These are phyloP conservation scores for Ophiognomonia clavigignenti-juglandacearum DNA, from an alignment of 2,329 filamentous ascomycete genomes.

Conservation along the genomic window DNA sequence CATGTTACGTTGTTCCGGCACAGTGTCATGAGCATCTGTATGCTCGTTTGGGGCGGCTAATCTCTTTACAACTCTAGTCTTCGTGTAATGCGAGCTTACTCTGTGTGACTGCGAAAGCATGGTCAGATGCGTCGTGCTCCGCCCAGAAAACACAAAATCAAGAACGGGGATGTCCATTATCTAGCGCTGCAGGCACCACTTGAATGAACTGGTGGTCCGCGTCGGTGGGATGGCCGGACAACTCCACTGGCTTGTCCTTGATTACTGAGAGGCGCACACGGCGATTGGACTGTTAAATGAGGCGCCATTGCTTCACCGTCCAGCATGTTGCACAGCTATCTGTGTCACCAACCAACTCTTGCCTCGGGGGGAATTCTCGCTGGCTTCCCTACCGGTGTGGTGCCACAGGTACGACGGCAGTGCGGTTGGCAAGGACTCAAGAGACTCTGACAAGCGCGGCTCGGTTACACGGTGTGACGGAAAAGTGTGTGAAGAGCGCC, in stretches of 20 bases:
- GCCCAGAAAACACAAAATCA: no score
- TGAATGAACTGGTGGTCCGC: no score
- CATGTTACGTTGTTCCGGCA: background rate
- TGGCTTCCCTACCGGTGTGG: background rate
- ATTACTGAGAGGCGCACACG: no score
- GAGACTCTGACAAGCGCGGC: slow-evolving; percentile 7
- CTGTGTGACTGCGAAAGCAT: background rate
- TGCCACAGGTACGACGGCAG: background rate
- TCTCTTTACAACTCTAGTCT: no score
- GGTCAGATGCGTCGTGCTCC: no score
- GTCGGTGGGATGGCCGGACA: no score
- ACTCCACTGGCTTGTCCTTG: no score
- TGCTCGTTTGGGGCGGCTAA: background rate
- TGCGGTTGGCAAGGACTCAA: background rate
- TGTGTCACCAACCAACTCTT: background rate
- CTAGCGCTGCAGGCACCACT: no score
- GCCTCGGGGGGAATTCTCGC: background rate
- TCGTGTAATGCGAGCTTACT: background rate
- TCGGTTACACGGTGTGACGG: background rate
- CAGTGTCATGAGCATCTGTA: background rate
- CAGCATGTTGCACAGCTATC: background rate
- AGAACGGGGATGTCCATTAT: no score
- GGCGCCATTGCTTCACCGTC: no score
- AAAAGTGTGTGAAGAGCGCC: background rate
- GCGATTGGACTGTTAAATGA: no score